Conservation (phyloP, 1,139 yeast species). For the Magnusiomyces sp. region DNA sequence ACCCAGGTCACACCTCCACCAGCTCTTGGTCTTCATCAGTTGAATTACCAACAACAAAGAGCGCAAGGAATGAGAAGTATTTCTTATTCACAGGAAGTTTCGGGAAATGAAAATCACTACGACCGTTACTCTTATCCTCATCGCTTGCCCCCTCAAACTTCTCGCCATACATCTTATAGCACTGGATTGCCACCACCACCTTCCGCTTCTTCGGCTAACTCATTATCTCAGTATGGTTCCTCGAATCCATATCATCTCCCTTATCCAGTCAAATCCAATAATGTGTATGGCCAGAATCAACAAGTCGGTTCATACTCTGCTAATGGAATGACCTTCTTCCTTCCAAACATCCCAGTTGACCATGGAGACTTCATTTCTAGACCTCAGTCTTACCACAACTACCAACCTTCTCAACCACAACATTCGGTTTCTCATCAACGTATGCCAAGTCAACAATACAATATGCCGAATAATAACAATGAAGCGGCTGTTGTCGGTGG, state of each 20-base stretch:
- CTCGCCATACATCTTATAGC: slow-evolving; percentile 1
- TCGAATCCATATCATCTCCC: slow-evolving; percentile 11
- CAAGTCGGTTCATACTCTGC: slow-evolving; percentile 18
- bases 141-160: slow-evolving; percentile 5
- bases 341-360: slow-evolving; percentile 22
- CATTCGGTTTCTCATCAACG: not conserved
- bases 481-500: slow-evolving; percentile 48
- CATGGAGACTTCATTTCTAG: slow-evolving; percentile 15
- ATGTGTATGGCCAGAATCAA: slow-evolving; percentile 5
- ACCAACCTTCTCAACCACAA: not conserved
- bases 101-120: no score
- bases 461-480: slow-evolving; percentile 18
- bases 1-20: no score
- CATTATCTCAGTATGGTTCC: slow-evolving; percentile 7
- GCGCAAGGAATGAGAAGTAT: no score
- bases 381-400: slow-evolving; percentile 5
- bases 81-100: no score
- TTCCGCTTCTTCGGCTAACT: slow-evolving; percentile 6
- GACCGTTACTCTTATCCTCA: no score
- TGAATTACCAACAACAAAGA: no score
- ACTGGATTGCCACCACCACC: no score
- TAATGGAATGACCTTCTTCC: slow-evolving; percentile 23
- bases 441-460: slow-evolving; percentile 1
- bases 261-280: slow-evolving; percentile 10
- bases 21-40: no score